phyloP scores from a whole-genome alignment of 441 rosid species.

The Corymbia calophylla region DNA sequence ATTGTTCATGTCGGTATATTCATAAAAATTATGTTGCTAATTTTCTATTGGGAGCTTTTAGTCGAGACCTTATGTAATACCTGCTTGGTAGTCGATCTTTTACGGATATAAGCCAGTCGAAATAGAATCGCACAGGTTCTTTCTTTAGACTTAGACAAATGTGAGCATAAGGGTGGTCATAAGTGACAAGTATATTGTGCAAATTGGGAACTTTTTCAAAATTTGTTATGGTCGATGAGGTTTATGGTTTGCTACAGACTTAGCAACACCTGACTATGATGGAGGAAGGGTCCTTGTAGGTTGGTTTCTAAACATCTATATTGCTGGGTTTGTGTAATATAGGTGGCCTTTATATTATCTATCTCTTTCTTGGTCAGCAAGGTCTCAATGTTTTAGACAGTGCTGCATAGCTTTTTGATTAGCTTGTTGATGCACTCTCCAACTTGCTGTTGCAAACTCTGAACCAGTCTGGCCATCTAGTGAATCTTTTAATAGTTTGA shows the following conservation, averaged over 20 bases:
- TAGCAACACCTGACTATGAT: neutral
- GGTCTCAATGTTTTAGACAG: neutral
- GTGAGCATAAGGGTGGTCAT: neutral
- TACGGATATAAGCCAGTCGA: neutral
- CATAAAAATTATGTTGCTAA: neutral
- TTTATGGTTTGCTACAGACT: neutral
- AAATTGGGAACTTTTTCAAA: neutral
- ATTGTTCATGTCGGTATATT: neutral
- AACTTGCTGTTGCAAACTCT: neutral
- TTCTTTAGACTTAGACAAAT: neutral
- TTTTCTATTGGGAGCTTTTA: neutral
- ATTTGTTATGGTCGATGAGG: neutral
- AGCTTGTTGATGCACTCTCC: neutral
- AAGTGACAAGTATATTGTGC: neutral
- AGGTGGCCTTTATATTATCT: neutral
- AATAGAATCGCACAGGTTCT: neutral
- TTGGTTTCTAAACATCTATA: neutral
- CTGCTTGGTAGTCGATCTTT: neutral
- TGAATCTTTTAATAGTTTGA: neutral
- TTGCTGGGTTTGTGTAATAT: neutral
- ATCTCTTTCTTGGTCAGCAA: neutral
- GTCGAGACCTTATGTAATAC: neutral
- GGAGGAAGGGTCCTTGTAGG: neutral
- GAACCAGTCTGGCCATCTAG: neutral
- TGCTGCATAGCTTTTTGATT: neutral